Base-by-base conservation (phyloP, 768 basidiomycete genomes). In the Termitomyces sp. region DNA sequence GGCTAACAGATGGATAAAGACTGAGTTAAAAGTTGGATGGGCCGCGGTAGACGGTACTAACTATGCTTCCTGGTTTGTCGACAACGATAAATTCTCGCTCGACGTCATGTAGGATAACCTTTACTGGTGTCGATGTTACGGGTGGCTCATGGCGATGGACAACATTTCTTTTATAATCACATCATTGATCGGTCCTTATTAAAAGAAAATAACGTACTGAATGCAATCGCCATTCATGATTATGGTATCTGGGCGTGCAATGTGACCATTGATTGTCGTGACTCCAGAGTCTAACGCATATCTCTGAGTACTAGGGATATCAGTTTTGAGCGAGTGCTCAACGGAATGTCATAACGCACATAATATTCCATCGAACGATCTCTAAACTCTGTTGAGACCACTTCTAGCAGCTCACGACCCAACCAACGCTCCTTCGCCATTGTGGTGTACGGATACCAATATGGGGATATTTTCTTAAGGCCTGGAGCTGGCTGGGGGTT, bases 71-170 rank as follows among this genome's bases (percentile, higher is more conserved):
- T 3, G 96, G 96, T 77, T 99, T 99, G 67, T 98, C 89, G 30
- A 99, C 89, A 14, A 98, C 90, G 36, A 98, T 83, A 60, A 96
- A 94, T 61, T 88, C 81, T 24, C 87, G 84, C 62, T 91, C 84
- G 14, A 76, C 77, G 68, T 98, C 93, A 57, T 87, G 84, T 52
- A 86, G 77, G 4, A 98, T 72, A 38, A 98, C 79, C 61, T 86
- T 83, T 54, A 98, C 85, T 1, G 91, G 90, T 4, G 79, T 88
- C 2, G 88, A 84, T 1, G 94, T 87, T 4, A 99, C 88, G 3
- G 97, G 94, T 6, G 97, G 97, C 72, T 99, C 97, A 68, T 99
- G 97, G n/a, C 94, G 80, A 71, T 95, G 93, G 14, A 95, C 92
- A 14, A 95, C 81, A 66, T 98, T 97, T 67, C 93, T 95, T 45